Percentiles rank a stretch among this genome's conserved stretches.
Conservation (phyloP, 2,329 filamentous ascomycete genomes). For the Helicocarpus griseus region DNA sequence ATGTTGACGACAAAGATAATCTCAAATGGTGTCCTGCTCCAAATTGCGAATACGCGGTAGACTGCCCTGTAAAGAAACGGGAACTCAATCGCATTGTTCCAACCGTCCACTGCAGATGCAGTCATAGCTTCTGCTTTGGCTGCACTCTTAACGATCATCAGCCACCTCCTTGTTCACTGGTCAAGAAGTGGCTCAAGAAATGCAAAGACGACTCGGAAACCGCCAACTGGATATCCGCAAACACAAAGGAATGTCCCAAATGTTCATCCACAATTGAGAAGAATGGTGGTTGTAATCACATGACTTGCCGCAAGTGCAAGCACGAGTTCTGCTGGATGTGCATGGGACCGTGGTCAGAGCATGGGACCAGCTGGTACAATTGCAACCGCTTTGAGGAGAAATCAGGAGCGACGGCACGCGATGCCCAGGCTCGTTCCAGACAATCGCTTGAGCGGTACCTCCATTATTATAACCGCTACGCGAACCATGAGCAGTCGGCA, state of each 20-base stretch:
- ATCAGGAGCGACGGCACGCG: slow-evolving; percentile 79
- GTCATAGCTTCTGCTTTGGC: slow-evolving; percentile 88
- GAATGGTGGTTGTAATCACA: slow-evolving; percentile 96
- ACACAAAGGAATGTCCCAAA: slow-evolving; percentile 95
- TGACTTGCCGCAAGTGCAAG: slow-evolving; percentile 93
- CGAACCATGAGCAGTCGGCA: slow-evolving; percentile 96
- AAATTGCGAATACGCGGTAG: slow-evolving; percentile 89
- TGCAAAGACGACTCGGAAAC: slow-evolving; percentile 98
- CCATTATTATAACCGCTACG: slow-evolving; percentile 98
- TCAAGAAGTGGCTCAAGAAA: slow-evolving; percentile 95
- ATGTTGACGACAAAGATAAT: slow-evolving; percentile 91
- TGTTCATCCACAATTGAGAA: slow-evolving; percentile 98
- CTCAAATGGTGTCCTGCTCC: slow-evolving; percentile 97
- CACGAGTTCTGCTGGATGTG: slow-evolving; percentile 99
- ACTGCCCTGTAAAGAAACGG: slow-evolving; percentile 79
- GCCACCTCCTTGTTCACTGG: slow-evolving; percentile 79
- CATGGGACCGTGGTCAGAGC: slow-evolving; percentile 97
- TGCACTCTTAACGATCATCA: slow-evolving; percentile 86
- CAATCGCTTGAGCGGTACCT: slow-evolving; percentile 91
- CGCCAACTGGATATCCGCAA: slow-evolving; percentile 98
- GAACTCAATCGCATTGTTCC: slow-evolving; percentile 79
- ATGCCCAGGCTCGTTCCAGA: slow-evolving; percentile 82
- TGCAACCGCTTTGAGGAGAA: slow-evolving; percentile 97
- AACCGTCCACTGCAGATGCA: slow-evolving; percentile 76
- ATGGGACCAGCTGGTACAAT: slow-evolving; percentile 99